Conservation (phyloP, 2,329 filamentous ascomycete genomes). For the Fusarium sp. region DNA sequence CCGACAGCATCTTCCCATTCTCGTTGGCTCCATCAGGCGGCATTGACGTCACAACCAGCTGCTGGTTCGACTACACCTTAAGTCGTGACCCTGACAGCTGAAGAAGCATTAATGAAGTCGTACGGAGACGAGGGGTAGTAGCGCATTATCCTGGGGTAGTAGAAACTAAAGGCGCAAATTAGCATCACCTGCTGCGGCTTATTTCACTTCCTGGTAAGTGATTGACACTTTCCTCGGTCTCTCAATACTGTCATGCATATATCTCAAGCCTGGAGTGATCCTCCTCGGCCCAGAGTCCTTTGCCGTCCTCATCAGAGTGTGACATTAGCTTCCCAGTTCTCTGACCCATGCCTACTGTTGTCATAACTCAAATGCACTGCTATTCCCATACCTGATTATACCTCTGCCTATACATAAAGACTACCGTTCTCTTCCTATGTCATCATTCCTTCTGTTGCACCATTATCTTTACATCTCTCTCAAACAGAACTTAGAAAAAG, state of each 20-base stretch:
- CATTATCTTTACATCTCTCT: background rate
- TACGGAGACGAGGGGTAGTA: constrained; percentile 28
- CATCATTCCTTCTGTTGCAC: background rate
- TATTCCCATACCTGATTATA: constrained; percentile 6
- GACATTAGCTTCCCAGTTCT: constrained; percentile 18
- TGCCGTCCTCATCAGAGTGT: constrained; percentile 7
- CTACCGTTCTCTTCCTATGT: background rate
- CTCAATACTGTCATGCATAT: constrained; percentile 10
- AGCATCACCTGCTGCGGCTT: constrained; percentile 38
- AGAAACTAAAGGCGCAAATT: constrained; percentile 25
- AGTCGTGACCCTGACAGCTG: constrained; percentile 21
- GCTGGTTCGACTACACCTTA: constrained; percentile 22
- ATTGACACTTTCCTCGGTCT: constrained; percentile 14
- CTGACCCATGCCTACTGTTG: constrained; percentile 21
- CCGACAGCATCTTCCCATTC: constrained; percentile 26
- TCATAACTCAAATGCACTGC: constrained; percentile 8
- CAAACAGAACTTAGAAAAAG: constrained; percentile 1
- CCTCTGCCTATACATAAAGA: constrained; percentile 14
- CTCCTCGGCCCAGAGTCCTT: constrained; percentile 9
- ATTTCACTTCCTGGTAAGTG: constrained; percentile 36
- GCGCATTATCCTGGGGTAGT: constrained; percentile 26
- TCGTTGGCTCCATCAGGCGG: constrained; percentile 43
- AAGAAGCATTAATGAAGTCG: constrained; percentile 23
- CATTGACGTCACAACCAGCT: constrained; percentile 45
- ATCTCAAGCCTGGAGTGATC: constrained; percentile 24